Evolutionary conservation across 345 rosid genomes (phyloP).

Genomic region (Chamaenerion angustifolium): DNA sequence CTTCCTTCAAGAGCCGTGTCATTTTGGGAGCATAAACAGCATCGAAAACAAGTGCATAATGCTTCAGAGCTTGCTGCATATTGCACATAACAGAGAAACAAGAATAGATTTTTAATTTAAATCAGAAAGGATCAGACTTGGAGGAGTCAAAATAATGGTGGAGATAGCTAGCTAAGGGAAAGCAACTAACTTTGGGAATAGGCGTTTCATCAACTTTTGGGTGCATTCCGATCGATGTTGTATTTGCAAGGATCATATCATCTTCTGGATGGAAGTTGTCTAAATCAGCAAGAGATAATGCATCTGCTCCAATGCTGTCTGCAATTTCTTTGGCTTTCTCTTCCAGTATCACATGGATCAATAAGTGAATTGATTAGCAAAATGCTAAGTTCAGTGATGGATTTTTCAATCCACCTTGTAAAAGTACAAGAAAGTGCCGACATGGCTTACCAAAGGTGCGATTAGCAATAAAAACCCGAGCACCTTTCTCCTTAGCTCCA

Average conservation of each 20-base stretch:
- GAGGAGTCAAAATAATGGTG: not conserved
- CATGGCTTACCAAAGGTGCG: slow-evolving; percentile 52
- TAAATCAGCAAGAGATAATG: slow-evolving; percentile 61
- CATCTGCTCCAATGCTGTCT: slow-evolving; percentile 55
- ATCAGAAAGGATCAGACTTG: not conserved
- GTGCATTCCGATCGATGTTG: slow-evolving; percentile 93
- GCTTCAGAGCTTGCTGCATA: slow-evolving; percentile 53
- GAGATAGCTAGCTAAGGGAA: not conserved
- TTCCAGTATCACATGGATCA: slow-evolving; percentile 17
- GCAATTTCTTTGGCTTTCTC: slow-evolving; percentile 74
- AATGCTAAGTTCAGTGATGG: no score
- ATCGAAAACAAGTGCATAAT: slow-evolving; percentile 65
- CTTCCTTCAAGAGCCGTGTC: slow-evolving; percentile 73
- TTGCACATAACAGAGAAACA: no score
- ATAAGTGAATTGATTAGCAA: not conserved
- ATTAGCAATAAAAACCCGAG: slow-evolving; percentile 71
- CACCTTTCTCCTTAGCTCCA: slow-evolving; percentile 90
- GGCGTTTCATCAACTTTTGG: slow-evolving; percentile 86
- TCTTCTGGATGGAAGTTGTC: slow-evolving; percentile 54
- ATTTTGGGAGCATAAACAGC: slow-evolving; percentile 80
- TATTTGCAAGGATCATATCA: slow-evolving; percentile 80
- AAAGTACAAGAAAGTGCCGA: no score
- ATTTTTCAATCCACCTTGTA: no score
- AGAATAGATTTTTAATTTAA: no score
- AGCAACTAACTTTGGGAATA: slow-evolving; percentile 44